These are phyloP conservation scores for Phytophthora cryptogea DNA, from an alignment of 352 stramenopile genomes.

Conservation along the genomic window DNA sequence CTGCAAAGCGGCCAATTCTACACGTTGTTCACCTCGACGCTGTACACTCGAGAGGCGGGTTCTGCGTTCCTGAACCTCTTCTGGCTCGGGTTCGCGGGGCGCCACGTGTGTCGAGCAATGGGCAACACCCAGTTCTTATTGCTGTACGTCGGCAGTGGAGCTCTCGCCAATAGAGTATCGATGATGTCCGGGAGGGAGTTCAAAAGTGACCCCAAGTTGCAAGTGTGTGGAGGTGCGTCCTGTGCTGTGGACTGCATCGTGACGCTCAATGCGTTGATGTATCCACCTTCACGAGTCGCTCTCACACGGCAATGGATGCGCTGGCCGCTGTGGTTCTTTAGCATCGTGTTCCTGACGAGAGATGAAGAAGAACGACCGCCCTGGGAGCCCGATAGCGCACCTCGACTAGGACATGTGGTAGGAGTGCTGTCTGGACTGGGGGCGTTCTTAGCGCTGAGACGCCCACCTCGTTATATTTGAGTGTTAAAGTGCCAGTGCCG, in stretches of 20 bases:
- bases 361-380: slow-evolving; percentile 15
- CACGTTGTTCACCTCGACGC: slow-evolving; percentile 26
- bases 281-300: slow-evolving; percentile 25
- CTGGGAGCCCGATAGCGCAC: slow-evolving; percentile 10
- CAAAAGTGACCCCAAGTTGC: slow-evolving; percentile 7
- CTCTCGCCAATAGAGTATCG: slow-evolving; percentile 18
- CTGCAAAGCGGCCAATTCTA: slow-evolving; percentile 11
- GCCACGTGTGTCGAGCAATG: slow-evolving; percentile 25
- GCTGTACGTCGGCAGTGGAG: slow-evolving; percentile 18
- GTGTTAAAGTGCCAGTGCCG: neutral
- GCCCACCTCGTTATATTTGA: slow-evolving; percentile 14
- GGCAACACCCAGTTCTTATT: slow-evolving; percentile 19
- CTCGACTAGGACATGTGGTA: slow-evolving; percentile 13
- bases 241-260: slow-evolving; percentile 27
- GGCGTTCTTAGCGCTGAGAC: slow-evolving; percentile 22
- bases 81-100: slow-evolving; percentile 18
- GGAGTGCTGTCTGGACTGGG: slow-evolving; percentile 24
- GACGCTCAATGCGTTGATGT: slow-evolving; percentile 33
- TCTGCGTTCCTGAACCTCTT: slow-evolving; percentile 12
- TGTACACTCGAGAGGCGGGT: slow-evolving; percentile 10
- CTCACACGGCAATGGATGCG: slow-evolving; percentile 22
- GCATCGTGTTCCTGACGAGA: slow-evolving; percentile 18
- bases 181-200: slow-evolving; percentile 2
- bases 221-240: slow-evolving; percentile 11
- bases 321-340: slow-evolving; percentile 29